Base-by-base conservation (phyloP, 306 rosid genomes). In the Sphenostylis stenocarpa region DNA sequence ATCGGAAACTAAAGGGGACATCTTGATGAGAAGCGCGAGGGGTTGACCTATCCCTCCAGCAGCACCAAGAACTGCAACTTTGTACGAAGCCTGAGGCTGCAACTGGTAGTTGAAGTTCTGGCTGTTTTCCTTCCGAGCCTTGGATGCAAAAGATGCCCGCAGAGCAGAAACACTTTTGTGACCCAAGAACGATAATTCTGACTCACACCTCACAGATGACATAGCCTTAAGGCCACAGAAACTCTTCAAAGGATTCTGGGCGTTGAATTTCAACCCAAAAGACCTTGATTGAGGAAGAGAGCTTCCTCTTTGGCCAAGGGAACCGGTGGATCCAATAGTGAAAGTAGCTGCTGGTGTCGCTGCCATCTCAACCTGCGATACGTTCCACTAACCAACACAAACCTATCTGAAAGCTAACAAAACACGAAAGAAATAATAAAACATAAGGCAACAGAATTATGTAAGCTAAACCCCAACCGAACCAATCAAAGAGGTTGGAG, bases 21-120 rank as follows among this genome's bases (percentile, higher is more conserved):
- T 95, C 87, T 95, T 95, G 77, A 92, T 83, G 36, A 95, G 97
- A 80, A 95, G 97, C 1, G 99, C 65, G n/a, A 95, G 53, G 1
- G 97, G 92, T 77, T 95, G 99, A 49, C 99, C 99, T 2, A 95
- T 95, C 70, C 98, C 98, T 55, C 98, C 98, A 14, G 90, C 97
- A 71, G 98, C 96, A 57, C 98, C 98, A 24, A 95, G 97, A 81
- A 95, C 84, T 5, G 98, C 97, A 19, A 95, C 98, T 79, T 89
- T 95, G 79, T 63, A 95, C 4, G 95, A 64, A 28, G 98, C 98
- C 84, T 83, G 97, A 68, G 97, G 92, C 88, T 88, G 96, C 72
- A 88, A 70, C 36, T 23, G 57, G 63, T 52, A 15, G 56, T 49
- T 86, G 23, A 69, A 39, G 48, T 75, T 84, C 51, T 8, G 84